These are phyloP conservation scores for Amyloporia xantha DNA, from an alignment of 768 basidiomycete species.

Conservation along the genomic window DNA sequence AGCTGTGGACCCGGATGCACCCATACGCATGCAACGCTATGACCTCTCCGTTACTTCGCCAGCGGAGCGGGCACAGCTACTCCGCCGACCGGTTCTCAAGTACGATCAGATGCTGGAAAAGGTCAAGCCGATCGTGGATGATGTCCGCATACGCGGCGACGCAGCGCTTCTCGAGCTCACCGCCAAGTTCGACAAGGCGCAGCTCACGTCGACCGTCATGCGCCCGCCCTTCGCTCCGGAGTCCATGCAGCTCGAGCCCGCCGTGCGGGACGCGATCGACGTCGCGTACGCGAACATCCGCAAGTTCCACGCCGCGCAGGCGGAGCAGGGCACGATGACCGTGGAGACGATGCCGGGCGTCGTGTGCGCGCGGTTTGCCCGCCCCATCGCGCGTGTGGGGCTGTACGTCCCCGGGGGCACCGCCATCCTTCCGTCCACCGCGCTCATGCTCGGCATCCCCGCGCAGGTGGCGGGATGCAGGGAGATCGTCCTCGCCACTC, in stretches of 20 bases:
- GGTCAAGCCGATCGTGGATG: constrained; percentile 90
- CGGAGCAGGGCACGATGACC: constrained; percentile 57
- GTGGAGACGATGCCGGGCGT: constrained; percentile 99
- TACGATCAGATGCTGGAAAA: constrained; percentile 85
- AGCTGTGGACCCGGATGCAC: constrained; percentile 27
- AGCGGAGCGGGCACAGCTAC: constrained; percentile 57
- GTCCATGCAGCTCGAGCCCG: constrained; percentile 50
- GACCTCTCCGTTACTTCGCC: constrained; percentile 44
- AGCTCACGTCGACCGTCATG: constrained; percentile 61
- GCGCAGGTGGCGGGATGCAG: constrained; percentile 96
- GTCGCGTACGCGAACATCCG: constrained; percentile 86
- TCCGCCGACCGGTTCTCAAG: constrained; percentile 86
- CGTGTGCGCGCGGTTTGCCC: constrained; percentile 88
- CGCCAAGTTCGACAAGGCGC: constrained; percentile 86
- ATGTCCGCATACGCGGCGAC: constrained; percentile 81
- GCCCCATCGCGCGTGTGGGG: constrained; percentile 93
- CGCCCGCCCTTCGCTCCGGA: constrained; percentile 74
- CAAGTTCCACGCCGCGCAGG: constrained; percentile 88
- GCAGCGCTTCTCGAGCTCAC: constrained; percentile 81
- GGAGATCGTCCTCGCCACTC: constrained; percentile 89
- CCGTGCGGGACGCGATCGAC: constrained; percentile 79
- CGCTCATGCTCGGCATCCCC: constrained; percentile 96
- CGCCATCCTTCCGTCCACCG: constrained; percentile 92
- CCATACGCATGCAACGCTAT: constrained; percentile 75
- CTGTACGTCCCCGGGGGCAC: constrained; percentile 98